A percentile compares a stretch with the other conserved stretches of the same genome.
Evolutionary conservation across 2,329 filamentous ascomycete species (phyloP).

Genomic region (Monilinia polystroma): DNA sequence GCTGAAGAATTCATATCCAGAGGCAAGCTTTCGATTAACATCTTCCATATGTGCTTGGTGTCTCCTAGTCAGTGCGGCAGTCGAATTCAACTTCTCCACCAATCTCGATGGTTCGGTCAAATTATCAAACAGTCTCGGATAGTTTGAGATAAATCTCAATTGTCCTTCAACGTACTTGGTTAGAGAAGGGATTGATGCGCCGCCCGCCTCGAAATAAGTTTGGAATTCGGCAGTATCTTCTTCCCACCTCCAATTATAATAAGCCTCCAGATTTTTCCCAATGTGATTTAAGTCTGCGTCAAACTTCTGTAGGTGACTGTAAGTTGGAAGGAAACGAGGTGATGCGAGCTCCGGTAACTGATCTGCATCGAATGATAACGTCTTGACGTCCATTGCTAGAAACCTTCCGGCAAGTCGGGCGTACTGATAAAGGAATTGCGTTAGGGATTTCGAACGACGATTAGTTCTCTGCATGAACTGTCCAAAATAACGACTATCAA

Average conservation of each 20-base stretch:
- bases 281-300: constrained; percentile 39
- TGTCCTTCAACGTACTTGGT: constrained; percentile 46
- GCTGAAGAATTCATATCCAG: constrained; percentile 48
- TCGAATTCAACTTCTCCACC: constrained; percentile 29
- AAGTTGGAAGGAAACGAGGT: constrained; percentile 48
- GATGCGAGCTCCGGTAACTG: constrained; percentile 46
- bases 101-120: constrained; percentile 36
- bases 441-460: constrained; percentile 32
- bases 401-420: constrained; percentile 54
- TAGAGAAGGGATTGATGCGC: constrained; percentile 47
- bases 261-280: constrained; percentile 40
- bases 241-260: constrained; percentile 45
- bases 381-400: constrained; percentile 49
- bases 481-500: constrained; percentile 38
- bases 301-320: constrained; percentile 44
- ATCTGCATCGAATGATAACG: constrained; percentile 38
- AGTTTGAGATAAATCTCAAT: constrained; percentile 44
- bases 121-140: constrained; percentile 47
- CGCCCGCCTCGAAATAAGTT: constrained; percentile 38
- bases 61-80: constrained; percentile 30
- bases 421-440: constrained; percentile 39
- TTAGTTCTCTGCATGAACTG: constrained; percentile 34
- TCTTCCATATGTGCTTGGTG: constrained; percentile 30
- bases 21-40: constrained; percentile 42
- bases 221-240: constrained; percentile 34